Conservation (phyloP, 352 stramenopile species). For the Pythium sukuiense region DNA sequence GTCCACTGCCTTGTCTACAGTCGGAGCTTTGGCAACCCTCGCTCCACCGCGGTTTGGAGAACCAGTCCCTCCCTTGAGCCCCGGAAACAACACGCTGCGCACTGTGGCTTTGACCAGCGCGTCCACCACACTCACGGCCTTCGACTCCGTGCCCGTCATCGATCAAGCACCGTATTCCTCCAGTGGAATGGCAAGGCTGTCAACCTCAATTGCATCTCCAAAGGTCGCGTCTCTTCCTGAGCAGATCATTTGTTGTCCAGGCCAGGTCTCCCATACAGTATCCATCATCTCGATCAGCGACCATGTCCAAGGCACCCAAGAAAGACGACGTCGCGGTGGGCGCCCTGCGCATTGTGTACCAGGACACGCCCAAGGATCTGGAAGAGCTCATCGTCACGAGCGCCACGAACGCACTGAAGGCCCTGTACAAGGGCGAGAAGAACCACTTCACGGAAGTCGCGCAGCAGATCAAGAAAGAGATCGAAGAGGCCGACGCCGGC, state of each 20-base stretch:
- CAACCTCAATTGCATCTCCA: background rate
- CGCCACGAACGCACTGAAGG: conserved; percentile 78
- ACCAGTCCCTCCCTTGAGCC: background rate
- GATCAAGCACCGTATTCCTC: background rate
- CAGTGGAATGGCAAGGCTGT: background rate
- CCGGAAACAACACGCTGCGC: conserved; percentile 39
- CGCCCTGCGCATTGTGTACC: conserved; percentile 65
- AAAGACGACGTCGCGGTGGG: conserved; percentile 78
- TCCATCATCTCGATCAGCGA: background rate
- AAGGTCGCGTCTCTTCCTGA: conserved; percentile 9
- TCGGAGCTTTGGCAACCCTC: background rate
- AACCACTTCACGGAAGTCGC: conserved; percentile 81
- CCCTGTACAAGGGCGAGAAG: conserved; percentile 85
- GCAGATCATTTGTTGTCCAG: background rate
- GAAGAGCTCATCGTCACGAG: conserved; percentile 70
- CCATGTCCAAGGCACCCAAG: conserved; percentile 79
- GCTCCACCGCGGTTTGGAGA: background rate
- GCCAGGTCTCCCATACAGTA: conserved; percentile 3
- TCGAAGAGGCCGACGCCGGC: conserved; percentile 66
- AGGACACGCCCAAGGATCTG: conserved; percentile 66
- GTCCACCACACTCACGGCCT: conserved; percentile 34
- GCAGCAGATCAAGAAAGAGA: conserved; percentile 76
- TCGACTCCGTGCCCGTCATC: conserved; percentile 8
- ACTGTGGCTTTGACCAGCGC: conserved; percentile 46
- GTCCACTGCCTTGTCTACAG: background rate